Evolutionary conservation across 352 stramenopile species (phyloP), one percentile per base, ranked within the genome.

Genomic region (Pythium scleroteichum): DNA sequence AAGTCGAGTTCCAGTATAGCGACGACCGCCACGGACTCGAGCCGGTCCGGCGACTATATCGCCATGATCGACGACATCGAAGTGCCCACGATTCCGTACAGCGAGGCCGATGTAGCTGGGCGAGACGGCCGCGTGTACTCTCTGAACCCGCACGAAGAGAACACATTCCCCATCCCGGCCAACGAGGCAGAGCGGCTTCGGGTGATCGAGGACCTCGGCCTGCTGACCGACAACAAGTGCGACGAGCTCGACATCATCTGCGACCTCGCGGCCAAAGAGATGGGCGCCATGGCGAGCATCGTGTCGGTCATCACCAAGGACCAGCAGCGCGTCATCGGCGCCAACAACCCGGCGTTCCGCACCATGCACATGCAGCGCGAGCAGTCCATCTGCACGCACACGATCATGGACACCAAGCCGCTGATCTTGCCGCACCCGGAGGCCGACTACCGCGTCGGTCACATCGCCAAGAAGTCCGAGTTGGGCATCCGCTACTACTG

Each of bases 161-260:
- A 73, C 13, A 58, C 68, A 0, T 71, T 62, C 39, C 73, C 74
- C 10, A 67, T 71, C 14, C 60, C 68, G 2, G 49, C 24, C 12
- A 84, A 79, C 62, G 82, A 91, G 44, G 61, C 59, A 9, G 27
- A 78, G 35, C 82, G 82, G 33, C 55, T 88, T 2, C 40, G 76
- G 24, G 60, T 71, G 3, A 83, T 91, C 60, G 60, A 72, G 24
- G 56, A 73, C 33, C 62, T 72, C 9, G 54, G 72, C 27, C 49
- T 86, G 14, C 59, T 76, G 44, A 46, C 75, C 9, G 58, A 79
- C 7, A 71, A 68, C 6, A 60, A 75, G 13, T 72, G 77, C 13
- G 73, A 79, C 5, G 82, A 91, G 52, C 69, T 91, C 14, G 73
- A 82, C 24, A 84, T 88, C 47, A 82, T 91, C 50, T 91, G 82